Evolutionary conservation across 306 rosid species (phyloP), one percentile per base, ranked within the genome.

Genomic region (Dalbergia oliveri): DNA sequence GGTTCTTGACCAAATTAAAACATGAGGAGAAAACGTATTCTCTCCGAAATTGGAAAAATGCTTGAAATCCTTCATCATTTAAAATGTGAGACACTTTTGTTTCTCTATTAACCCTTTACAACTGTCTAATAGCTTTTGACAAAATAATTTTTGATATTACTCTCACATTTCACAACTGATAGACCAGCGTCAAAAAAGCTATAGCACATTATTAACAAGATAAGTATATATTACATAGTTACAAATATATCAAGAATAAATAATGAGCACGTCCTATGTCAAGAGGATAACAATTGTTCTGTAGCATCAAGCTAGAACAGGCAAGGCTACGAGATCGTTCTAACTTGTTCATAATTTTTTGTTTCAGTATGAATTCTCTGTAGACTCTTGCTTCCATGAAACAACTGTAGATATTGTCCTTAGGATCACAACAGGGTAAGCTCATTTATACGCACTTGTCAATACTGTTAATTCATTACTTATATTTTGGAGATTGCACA

Each of bases 351-450:
- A 35, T 70, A 5, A 66, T 76, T 76, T 49, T 62, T 26, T 85
- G 8, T 80, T 84, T 60, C 95, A 90, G 95, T 83, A 78, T 75
- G 86, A 72, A 75, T 86, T 89, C 76, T 18, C 57, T 33, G 0
- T 75, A 68, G 0, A 9, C 2, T 79, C 88, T 67, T 91, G 98
- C 92, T 94, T 90, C 92, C 92, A 91, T 50, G 5, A 63, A 19
- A 63, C 50, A 60, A 79, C 75, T 1, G 88, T 3, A 79, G 95
- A 87, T 13, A 68, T 57, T 50, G 87, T 21, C 68, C 79, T 93
- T 60, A 88, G 92, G 82, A 0, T 89, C 51, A 26, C 88, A 62
- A n/a, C 84, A 81, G 98, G 98, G 98, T 94, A 82, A 90, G 92
- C 76, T 58, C 26, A 73, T 82, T 77, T 61, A 50, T 31, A 73